These are phyloP conservation scores for Aspergillus viridinutans DNA, from an alignment of 2,329 filamentous ascomycete species.

Conservation along the genomic window DNA sequence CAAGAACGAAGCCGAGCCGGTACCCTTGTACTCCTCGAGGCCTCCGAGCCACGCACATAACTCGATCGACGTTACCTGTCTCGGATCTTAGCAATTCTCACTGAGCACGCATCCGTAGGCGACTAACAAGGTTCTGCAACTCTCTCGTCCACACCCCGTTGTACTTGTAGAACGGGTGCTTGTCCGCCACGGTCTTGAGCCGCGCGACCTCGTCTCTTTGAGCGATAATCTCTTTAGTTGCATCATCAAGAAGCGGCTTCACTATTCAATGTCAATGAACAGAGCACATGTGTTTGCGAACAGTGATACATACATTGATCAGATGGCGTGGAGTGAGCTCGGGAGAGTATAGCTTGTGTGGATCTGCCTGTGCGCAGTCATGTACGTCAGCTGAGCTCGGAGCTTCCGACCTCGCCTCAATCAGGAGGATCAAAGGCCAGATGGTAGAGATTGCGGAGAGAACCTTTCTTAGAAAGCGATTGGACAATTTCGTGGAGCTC, in stretches of 20 bases:
- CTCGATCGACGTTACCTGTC: slow-evolving; percentile 54
- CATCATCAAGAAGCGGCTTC: slow-evolving; percentile 62
- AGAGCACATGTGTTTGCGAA: not conserved
- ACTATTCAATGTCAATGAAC: slow-evolving; percentile 47
- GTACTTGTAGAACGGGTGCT: slow-evolving; percentile 97
- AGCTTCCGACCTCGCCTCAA: not conserved
- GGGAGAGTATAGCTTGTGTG: slow-evolving; percentile 76
- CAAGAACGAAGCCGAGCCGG: slow-evolving; percentile 64
- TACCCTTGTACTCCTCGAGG: slow-evolving; percentile 52
- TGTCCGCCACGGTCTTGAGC: slow-evolving; percentile 69
- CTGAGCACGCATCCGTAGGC: not conserved
- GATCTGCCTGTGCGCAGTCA: slow-evolving; percentile 54
- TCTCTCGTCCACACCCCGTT: slow-evolving; percentile 81
- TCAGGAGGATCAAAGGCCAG: not conserved
- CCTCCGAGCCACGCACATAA: slow-evolving; percentile 77
- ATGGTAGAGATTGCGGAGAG: not conserved
- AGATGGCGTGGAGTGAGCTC: slow-evolving; percentile 82
- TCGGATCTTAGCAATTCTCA: slow-evolving; percentile 2
- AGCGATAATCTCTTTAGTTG: slow-evolving; percentile 65
- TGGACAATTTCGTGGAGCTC: slow-evolving; percentile 77
- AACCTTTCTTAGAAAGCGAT: slow-evolving; percentile 71
- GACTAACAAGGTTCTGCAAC: slow-evolving; percentile 71
- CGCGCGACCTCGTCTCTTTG: slow-evolving; percentile 67
- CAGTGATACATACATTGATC: slow-evolving; percentile 49
- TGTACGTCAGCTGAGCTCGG: not conserved